Conservation (phyloP, 2,329 filamentous ascomycete species). For the Cladophialophora immunda region DNA sequence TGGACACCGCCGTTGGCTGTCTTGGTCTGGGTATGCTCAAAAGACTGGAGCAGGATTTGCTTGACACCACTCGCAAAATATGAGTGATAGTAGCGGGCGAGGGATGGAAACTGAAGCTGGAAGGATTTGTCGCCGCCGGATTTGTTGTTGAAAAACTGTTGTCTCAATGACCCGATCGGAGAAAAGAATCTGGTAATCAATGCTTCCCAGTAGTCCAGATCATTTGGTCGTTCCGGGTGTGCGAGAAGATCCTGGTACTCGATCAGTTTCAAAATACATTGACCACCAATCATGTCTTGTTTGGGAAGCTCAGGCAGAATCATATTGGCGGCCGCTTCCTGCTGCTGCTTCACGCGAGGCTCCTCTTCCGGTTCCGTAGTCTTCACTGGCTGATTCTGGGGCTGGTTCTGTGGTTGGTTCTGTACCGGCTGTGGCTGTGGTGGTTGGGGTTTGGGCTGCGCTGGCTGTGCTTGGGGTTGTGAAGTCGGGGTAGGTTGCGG, state of each 20-base stretch:
- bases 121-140: constrained; percentile 75
- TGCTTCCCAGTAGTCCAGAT: constrained; percentile 77
- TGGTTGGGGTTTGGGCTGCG: constrained; percentile 46
- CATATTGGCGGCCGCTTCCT: constrained; percentile 50
- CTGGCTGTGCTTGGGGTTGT: constrained; percentile 48
- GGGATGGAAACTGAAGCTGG: constrained; percentile 81
- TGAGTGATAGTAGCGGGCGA: constrained; percentile 88
- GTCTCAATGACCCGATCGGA: constrained; percentile 76
- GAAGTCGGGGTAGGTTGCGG: constrained; percentile 47
- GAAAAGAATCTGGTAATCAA: constrained; percentile 88
- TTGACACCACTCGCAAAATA: constrained; percentile 87
- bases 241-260: constrained; percentile 66
- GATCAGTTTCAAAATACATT: constrained; percentile 62
- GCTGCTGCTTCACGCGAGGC: constrained; percentile 47
- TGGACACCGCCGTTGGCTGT: constrained; percentile 72
- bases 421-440: constrained; percentile 48
- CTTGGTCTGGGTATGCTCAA: constrained; percentile 67
- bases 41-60: constrained; percentile 85
- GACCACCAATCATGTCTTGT: constrained; percentile 48
- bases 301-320: constrained; percentile 50
- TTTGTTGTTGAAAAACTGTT: constrained; percentile 68
- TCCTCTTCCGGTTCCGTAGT: constrained; percentile 48
- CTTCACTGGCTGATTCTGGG: constrained; percentile 39
- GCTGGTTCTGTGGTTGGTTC: constrained; percentile 44
- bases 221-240: constrained; percentile 60